phyloP scores from a whole-genome alignment of 1,139 yeast species.

The Suhomyces anneliseae region DNA sequence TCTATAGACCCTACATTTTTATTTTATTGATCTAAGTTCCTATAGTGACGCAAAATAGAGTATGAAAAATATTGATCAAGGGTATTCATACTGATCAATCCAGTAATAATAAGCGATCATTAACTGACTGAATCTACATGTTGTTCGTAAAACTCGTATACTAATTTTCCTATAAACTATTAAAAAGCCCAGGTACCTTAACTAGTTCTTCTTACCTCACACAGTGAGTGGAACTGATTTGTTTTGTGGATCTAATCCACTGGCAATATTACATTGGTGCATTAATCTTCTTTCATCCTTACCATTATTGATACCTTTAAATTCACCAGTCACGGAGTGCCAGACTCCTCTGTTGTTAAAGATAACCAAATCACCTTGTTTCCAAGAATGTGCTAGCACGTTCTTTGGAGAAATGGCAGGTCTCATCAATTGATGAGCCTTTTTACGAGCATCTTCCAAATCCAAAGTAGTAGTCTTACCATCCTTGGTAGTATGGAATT shows the following conservation, averaged over 20 bases:
- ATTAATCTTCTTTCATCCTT: slow-evolving; percentile 75
- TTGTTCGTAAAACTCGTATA: too few species aligned
- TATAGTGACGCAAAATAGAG: too few species aligned
- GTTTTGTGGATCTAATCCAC: slow-evolving; percentile 63
- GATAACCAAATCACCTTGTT: slow-evolving; percentile 77
- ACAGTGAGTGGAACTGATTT: background rate
- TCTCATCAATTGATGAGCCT: slow-evolving; percentile 70
- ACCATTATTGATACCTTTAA: slow-evolving; percentile 49
- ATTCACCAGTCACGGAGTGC: slow-evolving; percentile 89
- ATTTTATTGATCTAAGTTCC: too few species aligned
- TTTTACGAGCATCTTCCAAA: slow-evolving; percentile 69
- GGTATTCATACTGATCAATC: too few species aligned
- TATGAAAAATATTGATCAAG: too few species aligned
- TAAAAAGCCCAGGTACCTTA: too few species aligned
- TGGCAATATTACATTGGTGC: slow-evolving; percentile 93
- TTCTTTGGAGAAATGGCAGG: slow-evolving; percentile 77
- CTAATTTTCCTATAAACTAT: too few species aligned
- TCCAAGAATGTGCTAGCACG: slow-evolving; percentile 81
- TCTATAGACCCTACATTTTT: too few species aligned
- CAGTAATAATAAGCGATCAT: too few species aligned
- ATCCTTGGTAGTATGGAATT: slow-evolving; percentile 59
- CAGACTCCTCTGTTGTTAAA: slow-evolving; percentile 86
- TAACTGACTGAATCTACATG: too few species aligned
- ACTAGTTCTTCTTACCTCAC: too few species aligned
- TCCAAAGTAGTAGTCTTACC: slow-evolving; percentile 51